Evolutionary conservation across 2,329 filamentous ascomycete genomes (phyloP), one percentile per base, ranked within the genome.

Genomic region (Thermoascus crustaceus): DNA sequence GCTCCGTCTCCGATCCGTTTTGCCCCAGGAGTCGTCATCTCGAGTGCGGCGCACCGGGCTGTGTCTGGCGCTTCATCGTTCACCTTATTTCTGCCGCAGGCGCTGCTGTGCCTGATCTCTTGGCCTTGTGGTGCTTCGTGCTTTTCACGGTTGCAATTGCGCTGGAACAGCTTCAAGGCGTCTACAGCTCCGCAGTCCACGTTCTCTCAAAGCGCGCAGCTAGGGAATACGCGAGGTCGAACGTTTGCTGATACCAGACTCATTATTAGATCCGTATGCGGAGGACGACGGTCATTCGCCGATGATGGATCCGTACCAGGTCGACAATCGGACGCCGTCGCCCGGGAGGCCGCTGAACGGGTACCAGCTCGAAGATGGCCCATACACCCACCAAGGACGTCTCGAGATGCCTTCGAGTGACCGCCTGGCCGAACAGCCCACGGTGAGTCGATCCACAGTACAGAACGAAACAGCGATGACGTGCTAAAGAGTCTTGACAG

Each of bases 361-460:
- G 46, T 94, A 94, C 59, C 84, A 93, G 56, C 73, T 93, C 30
- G 81, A 91, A 29, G 84, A 94, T 58, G 76, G 79, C 46, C 78
- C 80, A 6, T 88, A 85, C 55, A 70, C 66, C 35, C 61, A 62
- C 21, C 71, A 66, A 40, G 59, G 66, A 31, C 78, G 78, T 41
- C 67, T 88, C 33, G 76, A 84, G 47, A 85, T 86, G 56, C 82
- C 80, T 40, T 64, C 65, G 1, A 80, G 78, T 52, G 89, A 96
- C 63, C 73, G 80, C 38, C 68, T 96, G 34, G 78, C 82, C 39
- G 73, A 88, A 45, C 88, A 95, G 60, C 85, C 86, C 32, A 89
- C 88, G 38, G 84, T 89, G 62, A 69, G 82, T 73, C 18, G 11
- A 22, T 25, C 27, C 17, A 18, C 26, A 14, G 16, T 19, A 8